Base-by-base conservation (phyloP, 1,284 basidiomycete species). In the Malassezia nana region DNA sequence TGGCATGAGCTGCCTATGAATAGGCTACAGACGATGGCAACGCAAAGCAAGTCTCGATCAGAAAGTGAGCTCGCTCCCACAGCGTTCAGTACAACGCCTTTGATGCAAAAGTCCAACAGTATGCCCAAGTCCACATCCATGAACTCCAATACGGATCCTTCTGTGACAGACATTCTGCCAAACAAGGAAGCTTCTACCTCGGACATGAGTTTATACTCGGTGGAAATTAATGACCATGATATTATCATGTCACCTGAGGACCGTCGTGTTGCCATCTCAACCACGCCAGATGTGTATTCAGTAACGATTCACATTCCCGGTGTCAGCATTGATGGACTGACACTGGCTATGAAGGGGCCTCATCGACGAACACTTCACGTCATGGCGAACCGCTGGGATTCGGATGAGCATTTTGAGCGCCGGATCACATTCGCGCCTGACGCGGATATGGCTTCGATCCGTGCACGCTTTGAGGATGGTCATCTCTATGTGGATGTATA, bases 301-400 rank as follows among this genome's bases (percentile, higher is more conserved):
- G 53, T 72, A 6, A 46, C 58, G 10, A 58, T 60, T 4, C 39
- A 56, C 25, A 55, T 72, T n/a, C 69, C 69, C 9, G 65, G 65
- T 12, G 71, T 72, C 33, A 53, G 54, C 29, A 50, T 70, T 4
- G 66, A 70, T 29, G 62, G 62, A 35, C 65, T 72, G 42, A 71
- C 67, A 16, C 53, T 72, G 8, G 63, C 64, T 0, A 68, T 65
- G 31, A 70, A 72, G 47, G 65, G 62, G 9, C 58, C 62, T 41
- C 55, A 64, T 18, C 59, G 66, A n/a, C 62, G 64, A 25, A 71
- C 67, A 10, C 47, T 72, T 41, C 62, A 69, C 42, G 63, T 72
- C 39, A 60, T 69, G 1, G 69, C 69, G 2, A 69, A 67, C 60
- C 66, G 62, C 52, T 70, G 60, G 58, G 63, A 63, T 26, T 49